Evolutionary conservation across 441 rosid genomes (phyloP).

Genomic region (Euphorbia schlechtendalii): DNA sequence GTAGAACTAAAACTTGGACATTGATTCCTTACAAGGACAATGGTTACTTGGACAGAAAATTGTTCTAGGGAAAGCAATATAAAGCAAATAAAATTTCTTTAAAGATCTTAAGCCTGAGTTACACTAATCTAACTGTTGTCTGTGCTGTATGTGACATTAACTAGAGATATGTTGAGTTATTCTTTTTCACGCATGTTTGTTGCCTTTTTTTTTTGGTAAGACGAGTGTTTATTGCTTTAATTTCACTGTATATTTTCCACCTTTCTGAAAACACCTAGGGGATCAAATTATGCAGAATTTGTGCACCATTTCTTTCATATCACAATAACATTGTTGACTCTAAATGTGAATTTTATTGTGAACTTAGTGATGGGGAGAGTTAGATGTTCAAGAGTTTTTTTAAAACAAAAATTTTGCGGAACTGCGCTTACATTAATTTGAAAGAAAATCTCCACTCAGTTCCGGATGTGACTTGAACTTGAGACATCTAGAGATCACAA

Average conservation of each 20-base stretch:
- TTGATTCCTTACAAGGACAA: too few species aligned
- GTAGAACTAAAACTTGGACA: too few species aligned
- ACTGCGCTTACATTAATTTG: too few species aligned
- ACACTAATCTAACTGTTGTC: not conserved
- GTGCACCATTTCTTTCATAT: not conserved
- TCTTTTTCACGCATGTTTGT: too few species aligned
- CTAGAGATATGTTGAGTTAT: not conserved
- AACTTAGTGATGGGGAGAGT: not conserved
- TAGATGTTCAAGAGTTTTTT: not conserved
- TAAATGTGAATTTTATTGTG: too few species aligned
- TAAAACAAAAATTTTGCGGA: too few species aligned
- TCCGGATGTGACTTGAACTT: too few species aligned
- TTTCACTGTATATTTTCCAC: not conserved
- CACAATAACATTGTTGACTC: not conserved
- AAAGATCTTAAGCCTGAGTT: not conserved
- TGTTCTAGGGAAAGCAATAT: not conserved
- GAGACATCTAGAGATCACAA: too few species aligned
- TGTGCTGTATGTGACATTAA: not conserved
- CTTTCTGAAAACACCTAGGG: not conserved
- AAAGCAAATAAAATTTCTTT: not conserved
- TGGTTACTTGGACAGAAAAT: not conserved
- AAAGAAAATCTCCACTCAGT: too few species aligned
- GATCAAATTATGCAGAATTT: slow-evolving; percentile 1
- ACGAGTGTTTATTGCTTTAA: not conserved
- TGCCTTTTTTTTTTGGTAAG: too few species aligned